Percentiles rank a stretch among this genome's conserved stretches.
Conservation (phyloP, 2,329 filamentous ascomycete genomes). For the Phialophora expanda region DNA sequence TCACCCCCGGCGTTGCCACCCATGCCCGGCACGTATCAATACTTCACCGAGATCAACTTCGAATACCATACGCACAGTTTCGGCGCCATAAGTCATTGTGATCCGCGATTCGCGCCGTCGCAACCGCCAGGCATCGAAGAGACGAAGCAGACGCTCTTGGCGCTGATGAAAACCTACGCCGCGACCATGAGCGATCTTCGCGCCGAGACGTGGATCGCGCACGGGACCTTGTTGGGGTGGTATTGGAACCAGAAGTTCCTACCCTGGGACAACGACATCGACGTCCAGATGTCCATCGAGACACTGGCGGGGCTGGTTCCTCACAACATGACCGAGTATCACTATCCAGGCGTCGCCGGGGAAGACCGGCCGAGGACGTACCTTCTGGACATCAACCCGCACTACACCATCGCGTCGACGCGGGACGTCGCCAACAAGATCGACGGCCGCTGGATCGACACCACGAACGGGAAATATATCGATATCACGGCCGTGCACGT, state of each 20-base stretch:
- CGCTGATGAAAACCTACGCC: conserved; percentile 20
- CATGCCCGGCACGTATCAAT: conserved; percentile 28
- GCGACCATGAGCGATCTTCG: conserved; percentile 22
- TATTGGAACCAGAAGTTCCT: conserved; percentile 32
- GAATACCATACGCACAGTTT: conserved; percentile 25
- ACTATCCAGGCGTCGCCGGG: neutral
- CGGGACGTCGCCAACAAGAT: conserved; percentile 31
- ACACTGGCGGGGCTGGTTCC: conserved; percentile 3
- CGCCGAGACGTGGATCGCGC: conserved; percentile 30
- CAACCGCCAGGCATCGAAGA: conserved; percentile 17
- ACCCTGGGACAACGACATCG: conserved; percentile 33
- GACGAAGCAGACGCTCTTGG: conserved; percentile 10
- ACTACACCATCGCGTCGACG: conserved; percentile 20
- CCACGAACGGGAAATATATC: conserved; percentile 28
- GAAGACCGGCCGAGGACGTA: conserved; percentile 20
- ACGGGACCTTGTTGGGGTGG: conserved; percentile 30
- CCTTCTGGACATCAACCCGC: conserved; percentile 32
- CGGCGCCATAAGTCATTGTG: conserved; percentile 26
- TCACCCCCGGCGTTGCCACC: conserved; percentile 7
- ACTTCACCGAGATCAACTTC: conserved; percentile 28
- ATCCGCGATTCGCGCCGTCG: conserved; percentile 22
- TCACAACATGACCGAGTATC: conserved; percentile 28
- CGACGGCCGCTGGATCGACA: conserved; percentile 34
- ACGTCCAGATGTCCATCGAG: conserved; percentile 28
- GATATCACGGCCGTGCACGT: conserved; percentile 32